A percentile compares a stretch with the other conserved stretches of the same genome.
Evolutionary conservation across 1,139 yeast species (phyloP).

Genomic region (Hemisphaericaspora xylofermentans): DNA sequence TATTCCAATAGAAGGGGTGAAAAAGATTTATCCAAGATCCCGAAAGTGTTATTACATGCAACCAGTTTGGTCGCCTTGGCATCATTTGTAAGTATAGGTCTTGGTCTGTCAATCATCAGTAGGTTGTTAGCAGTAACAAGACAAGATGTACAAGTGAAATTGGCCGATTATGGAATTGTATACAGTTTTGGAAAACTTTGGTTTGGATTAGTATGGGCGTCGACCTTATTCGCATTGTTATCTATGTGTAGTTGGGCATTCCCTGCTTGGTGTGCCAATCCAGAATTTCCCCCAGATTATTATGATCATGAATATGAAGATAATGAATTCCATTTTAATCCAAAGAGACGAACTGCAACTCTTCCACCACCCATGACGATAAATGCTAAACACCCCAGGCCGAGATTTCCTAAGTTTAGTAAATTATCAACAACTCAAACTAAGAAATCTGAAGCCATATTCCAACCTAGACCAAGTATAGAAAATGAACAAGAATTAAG

Average conservation of each 20-base stretch:
- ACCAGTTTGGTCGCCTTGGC: conserved; percentile 34
- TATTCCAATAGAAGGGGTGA: conserved; percentile 29
- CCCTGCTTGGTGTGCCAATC: conserved; percentile 49
- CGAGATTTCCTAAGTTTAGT: not conserved
- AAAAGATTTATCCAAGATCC: conserved; percentile 26
- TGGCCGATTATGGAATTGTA: conserved; percentile 47
- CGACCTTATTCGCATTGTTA: conserved; percentile 26
- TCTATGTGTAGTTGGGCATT: conserved; percentile 34
- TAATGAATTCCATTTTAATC: not conserved
- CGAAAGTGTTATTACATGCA: conserved; percentile 30
- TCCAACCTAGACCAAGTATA: not conserved
- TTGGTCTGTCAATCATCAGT: conserved; percentile 30
- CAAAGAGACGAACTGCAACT: not conserved
- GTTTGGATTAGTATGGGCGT: conserved; percentile 43
- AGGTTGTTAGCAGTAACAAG: conserved; percentile 24
- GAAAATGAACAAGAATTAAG: conserved; percentile 28
- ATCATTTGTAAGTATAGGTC: conserved; percentile 28
- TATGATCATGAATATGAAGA: conserved; percentile 3
- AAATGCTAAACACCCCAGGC: not conserved
- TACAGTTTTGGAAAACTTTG: conserved; percentile 41
- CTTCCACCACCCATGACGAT: not conserved
- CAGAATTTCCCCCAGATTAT: conserved; percentile 13
- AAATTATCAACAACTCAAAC: not conserved
- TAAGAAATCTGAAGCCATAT: not conserved
- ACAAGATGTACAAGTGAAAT: conserved; percentile 27